Evolutionary conservation across 2,329 filamentous ascomycete genomes (phyloP).

Genomic region (Diplodia corticola): DNA sequence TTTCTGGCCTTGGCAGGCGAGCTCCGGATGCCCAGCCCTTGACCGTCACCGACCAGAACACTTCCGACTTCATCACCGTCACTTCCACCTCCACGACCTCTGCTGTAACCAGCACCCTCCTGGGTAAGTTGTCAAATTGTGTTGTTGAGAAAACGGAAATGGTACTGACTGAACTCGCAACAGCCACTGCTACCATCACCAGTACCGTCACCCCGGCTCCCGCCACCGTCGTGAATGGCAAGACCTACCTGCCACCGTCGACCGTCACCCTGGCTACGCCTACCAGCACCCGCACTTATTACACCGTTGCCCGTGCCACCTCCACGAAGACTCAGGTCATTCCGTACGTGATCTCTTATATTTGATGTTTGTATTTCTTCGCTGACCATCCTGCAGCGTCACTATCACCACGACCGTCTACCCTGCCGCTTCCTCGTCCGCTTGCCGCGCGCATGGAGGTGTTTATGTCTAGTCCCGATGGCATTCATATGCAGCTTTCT

Average conservation of each 20-base stretch:
- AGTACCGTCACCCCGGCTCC: constrained; percentile 30
- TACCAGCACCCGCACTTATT: constrained; percentile 29
- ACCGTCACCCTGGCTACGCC: constrained; percentile 33
- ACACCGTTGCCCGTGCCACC: constrained; percentile 27
- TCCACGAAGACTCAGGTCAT: constrained; percentile 26
- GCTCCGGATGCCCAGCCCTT: constrained; percentile 40
- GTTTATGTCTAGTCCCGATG: constrained; percentile 23
- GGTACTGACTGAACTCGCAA: constrained; percentile 5
- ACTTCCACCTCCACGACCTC: constrained; percentile 30
- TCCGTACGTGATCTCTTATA: constrained; percentile 26
- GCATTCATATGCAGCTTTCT: not conserved
- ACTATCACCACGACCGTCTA: constrained; percentile 31
- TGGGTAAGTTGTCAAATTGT: constrained; percentile 17
- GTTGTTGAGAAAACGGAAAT: not conserved
- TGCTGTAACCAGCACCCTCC: constrained; percentile 28
- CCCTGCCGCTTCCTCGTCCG: constrained; percentile 27
- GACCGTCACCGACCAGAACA: constrained; percentile 35
- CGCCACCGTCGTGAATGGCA: constrained; percentile 29
- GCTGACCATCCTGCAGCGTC: constrained; percentile 25
- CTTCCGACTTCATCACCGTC: constrained; percentile 30
- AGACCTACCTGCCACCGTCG: constrained; percentile 25
- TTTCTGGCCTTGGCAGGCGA: constrained; percentile 29
- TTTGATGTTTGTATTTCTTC: not conserved
- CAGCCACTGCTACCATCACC: constrained; percentile 24
- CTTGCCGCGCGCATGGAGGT: constrained; percentile 29